Evolutionary conservation across 768 basidiomycete species (phyloP).

Genomic region (Suillus plorans): DNA sequence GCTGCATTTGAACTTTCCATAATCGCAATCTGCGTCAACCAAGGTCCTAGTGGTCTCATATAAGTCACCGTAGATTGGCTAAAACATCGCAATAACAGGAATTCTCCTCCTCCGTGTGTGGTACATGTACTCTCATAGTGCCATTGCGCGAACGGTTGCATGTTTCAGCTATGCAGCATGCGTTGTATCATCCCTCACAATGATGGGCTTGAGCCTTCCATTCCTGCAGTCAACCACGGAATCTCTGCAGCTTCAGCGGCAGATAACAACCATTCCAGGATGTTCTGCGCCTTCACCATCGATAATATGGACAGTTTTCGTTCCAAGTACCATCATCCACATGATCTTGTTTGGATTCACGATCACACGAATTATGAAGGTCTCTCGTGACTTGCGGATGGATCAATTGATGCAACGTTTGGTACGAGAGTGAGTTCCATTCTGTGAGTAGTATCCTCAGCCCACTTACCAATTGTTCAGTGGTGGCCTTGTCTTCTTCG

Average conservation of each 20-base stretch:
- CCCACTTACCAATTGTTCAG: neutral
- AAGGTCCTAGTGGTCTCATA: slow-evolving; percentile 2
- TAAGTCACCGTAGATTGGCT: neutral
- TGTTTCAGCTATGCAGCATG: slow-evolving; percentile 9
- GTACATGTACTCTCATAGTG: slow-evolving; percentile 12
- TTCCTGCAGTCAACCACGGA: neutral
- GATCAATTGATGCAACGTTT: slow-evolving; percentile 7
- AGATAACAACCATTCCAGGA: neutral
- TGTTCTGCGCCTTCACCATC: slow-evolving; percentile 9
- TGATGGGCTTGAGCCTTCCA: neutral
- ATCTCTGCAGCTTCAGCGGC: neutral
- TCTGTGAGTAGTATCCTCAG: neutral
- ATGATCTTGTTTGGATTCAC: slow-evolving; percentile 10
- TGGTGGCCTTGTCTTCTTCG: slow-evolving; percentile 10
- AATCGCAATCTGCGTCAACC: slow-evolving; percentile 8
- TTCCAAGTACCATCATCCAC: slow-evolving; percentile 8
- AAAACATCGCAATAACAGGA: neutral
- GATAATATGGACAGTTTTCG: slow-evolving; percentile 6
- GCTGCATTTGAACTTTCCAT: slow-evolving; percentile 7
- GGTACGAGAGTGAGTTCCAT: slow-evolving; percentile 7
- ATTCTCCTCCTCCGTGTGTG: slow-evolving; percentile 14
- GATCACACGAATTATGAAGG: neutral
- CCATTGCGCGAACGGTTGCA: neutral
- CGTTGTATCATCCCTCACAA: neutral
- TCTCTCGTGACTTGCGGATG: neutral